Conservation (phyloP, 148 eudicot genomes). For the Gaultheria prostrata region DNA sequence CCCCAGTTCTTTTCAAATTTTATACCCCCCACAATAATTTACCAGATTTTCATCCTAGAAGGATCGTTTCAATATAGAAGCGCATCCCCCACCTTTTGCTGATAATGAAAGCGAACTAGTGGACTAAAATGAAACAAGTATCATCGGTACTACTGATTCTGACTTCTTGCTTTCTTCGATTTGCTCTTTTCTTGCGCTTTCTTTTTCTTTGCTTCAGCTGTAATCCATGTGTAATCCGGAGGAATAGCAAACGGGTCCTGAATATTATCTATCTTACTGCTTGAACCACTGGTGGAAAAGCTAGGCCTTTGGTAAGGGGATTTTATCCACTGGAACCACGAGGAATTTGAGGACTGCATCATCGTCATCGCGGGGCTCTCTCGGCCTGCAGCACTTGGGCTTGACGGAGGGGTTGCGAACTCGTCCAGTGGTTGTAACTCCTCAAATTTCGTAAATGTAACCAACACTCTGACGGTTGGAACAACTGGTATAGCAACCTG, state of each 20-base stretch:
- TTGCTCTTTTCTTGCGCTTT: conserved; percentile 61
- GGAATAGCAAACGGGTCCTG: conserved; percentile 83
- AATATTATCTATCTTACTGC: conserved; percentile 41
- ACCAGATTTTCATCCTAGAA: conserved; percentile 14
- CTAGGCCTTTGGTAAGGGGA: conserved; percentile 20
- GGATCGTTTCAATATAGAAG: background rate
- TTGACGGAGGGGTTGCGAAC: conserved; percentile 90
- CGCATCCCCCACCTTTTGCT: background rate
- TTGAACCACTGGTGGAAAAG: background rate
- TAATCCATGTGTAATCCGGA: conserved; percentile 64
- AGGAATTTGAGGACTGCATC: conserved; percentile 31
- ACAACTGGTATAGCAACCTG: conserved; percentile 94
- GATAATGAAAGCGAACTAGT: conserved; percentile 3
- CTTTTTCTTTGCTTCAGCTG: conserved; percentile 76
- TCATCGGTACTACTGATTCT: conserved; percentile 20
- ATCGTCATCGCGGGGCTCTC: conserved; percentile 33
- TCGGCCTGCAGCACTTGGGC: conserved; percentile 48
- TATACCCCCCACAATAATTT: conserved; percentile 32
- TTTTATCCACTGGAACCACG: conserved; percentile 30
- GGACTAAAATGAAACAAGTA: conserved; percentile 13
- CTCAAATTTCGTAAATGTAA: conserved; percentile 86
- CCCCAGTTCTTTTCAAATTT: conserved; percentile 17
- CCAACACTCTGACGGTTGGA: conserved; percentile 79
- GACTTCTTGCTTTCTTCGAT: conserved; percentile 40
- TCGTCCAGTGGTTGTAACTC: conserved; percentile 73